phyloP scores from a whole-genome alignment of 345 rosid genomes.

The Rhizophora apiculata region DNA sequence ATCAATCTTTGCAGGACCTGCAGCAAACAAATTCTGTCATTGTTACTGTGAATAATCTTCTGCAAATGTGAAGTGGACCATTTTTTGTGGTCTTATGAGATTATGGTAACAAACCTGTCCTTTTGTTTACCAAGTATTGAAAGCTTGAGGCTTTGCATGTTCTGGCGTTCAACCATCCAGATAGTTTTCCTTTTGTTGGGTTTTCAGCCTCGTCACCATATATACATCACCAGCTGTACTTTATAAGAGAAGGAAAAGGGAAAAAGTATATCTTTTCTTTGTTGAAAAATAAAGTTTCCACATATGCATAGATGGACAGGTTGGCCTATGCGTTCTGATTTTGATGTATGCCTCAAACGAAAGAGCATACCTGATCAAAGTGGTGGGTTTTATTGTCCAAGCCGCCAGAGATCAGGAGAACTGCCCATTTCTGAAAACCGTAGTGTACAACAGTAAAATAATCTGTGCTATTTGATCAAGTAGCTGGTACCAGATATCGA shows the following conservation, averaged over 20 bases:
- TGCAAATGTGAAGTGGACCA: constrained; percentile 61
- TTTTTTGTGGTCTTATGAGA: constrained; percentile 5
- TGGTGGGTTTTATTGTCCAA: background rate
- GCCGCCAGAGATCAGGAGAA: background rate
- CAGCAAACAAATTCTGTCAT: constrained; percentile 90
- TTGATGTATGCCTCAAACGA: background rate
- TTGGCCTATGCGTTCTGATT: constrained; percentile 9
- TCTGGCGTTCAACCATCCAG: constrained; percentile 17
- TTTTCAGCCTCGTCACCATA: constrained; percentile 37
- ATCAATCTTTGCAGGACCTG: constrained; percentile 67
- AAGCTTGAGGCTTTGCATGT: constrained; percentile 19
- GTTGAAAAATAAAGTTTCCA: constrained; percentile 28
- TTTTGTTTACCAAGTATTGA: constrained; percentile 14
- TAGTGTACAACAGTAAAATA: constrained; percentile 15
- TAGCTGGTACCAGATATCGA: constrained; percentile 2
- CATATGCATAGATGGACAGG: constrained; percentile 11
- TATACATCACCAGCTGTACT: constrained; percentile 23
- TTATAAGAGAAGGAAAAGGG: constrained; percentile 29
- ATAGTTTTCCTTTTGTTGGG: constrained; percentile 10
- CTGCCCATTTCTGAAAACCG: background rate
- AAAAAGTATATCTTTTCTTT: constrained; percentile 24
- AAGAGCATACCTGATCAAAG: background rate
- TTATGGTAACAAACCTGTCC: constrained; percentile 1
- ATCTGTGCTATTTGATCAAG: background rate
- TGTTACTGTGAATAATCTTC: constrained; percentile 95